Conservation (phyloP, 768 basidiomycete genomes). For the Daedaleopsis nitida region DNA sequence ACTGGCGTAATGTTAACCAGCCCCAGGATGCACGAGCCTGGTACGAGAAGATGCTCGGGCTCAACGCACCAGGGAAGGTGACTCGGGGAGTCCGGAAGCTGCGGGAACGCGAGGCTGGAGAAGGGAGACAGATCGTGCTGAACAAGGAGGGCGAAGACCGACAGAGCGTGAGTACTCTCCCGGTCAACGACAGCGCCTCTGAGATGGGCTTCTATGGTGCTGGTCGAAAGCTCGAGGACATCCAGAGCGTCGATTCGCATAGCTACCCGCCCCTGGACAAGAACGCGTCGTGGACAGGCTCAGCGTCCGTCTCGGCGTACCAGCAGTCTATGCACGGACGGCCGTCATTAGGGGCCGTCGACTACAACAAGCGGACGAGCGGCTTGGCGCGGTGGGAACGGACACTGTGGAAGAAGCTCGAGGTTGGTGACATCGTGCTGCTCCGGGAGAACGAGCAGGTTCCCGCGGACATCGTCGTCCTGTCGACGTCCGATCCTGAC, state of each 20-base stretch:
- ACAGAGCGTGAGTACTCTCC: conserved; percentile 44
- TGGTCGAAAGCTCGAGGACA: conserved; percentile 56
- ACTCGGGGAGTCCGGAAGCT: conserved; percentile 85
- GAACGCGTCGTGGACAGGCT: conserved; percentile 30
- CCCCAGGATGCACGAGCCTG: conserved; percentile 75
- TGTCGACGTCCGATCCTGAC: conserved; percentile 90
- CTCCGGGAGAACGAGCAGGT: conserved; percentile 94
- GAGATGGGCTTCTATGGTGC: conserved; percentile 42
- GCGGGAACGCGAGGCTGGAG: conserved; percentile 75
- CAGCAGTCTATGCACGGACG: conserved; percentile 60
- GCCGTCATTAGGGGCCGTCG: conserved; percentile 71
- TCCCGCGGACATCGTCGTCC: conserved; percentile 92
- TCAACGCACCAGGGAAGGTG: conserved; percentile 73
- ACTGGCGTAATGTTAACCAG: conserved; percentile 91
- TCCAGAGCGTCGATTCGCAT: conserved; percentile 66
- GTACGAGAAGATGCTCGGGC: conserved; percentile 70
- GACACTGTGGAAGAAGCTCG: conserved; percentile 98
- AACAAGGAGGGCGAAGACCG: conserved; percentile 41
- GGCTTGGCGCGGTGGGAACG: conserved; percentile 90
- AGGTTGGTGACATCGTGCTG: conserved; percentile 94
- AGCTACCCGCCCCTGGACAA: conserved; percentile 55
- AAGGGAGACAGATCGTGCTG: conserved; percentile 65
- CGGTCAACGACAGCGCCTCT: conserved; percentile 38
- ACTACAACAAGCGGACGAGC: conserved; percentile 66
- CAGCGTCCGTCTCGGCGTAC: conserved; percentile 41